phyloP scores from a whole-genome alignment of 257 asterid species.

The Verbascum thapsus region DNA sequence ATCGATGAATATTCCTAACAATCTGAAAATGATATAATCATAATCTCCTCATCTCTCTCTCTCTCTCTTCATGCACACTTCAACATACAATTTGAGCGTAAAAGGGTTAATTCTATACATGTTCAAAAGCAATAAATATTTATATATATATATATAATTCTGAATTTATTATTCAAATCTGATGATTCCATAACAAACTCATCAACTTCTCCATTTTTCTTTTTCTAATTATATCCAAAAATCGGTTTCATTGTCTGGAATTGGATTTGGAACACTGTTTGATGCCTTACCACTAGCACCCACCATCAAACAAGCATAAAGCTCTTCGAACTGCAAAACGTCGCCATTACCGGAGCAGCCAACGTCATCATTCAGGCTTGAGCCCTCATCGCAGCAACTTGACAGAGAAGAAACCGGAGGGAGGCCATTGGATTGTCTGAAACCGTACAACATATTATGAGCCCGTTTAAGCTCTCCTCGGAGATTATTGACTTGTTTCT shows the following conservation, averaged over 20 bases:
- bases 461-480: constrained; percentile 59
- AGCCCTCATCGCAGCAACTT: constrained; percentile 64
- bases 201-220: not conserved
- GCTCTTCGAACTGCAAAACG: constrained; percentile 57
- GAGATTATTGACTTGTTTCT: constrained; percentile 53
- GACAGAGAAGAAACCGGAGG: constrained; percentile 53
- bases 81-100: too few relatives aligned
- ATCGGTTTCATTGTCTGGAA: constrained; percentile 34
- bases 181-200: constrained; percentile 4
- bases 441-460: constrained; percentile 43
- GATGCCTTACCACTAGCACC: constrained; percentile 41
- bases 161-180: constrained; percentile 9
- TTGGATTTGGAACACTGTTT: constrained; percentile 24
- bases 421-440: constrained; percentile 26
- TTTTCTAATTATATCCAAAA: constrained; percentile 38
- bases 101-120: not conserved
- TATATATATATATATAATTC: not conserved
- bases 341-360: constrained; percentile 48
- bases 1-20: not conserved
- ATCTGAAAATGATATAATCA: not conserved
- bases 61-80: too few relatives aligned
- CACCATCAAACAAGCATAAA: constrained; percentile 63
- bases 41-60: too few relatives aligned
- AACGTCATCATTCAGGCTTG: constrained; percentile 56
- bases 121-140: not conserved